Percentiles rank a stretch among this genome's conserved stretches.
Evolutionary conservation across 2,329 filamentous ascomycete genomes (phyloP).

Genomic region (Penicillium sp.): DNA sequence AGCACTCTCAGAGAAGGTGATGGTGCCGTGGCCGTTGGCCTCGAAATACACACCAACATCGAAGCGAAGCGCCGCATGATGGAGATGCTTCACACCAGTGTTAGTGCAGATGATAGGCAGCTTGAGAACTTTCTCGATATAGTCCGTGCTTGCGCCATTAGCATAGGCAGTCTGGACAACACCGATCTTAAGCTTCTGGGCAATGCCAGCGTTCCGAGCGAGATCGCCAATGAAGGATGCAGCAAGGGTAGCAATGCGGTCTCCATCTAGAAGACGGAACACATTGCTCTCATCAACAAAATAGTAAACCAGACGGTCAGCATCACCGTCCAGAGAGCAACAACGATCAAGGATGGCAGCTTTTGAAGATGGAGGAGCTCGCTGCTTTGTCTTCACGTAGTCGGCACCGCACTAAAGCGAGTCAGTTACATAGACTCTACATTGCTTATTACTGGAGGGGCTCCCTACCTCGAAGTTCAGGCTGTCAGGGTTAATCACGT

Average conservation of each 20-base stretch:
- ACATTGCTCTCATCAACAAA: constrained; percentile 74
- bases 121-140: constrained; percentile 79
- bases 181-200: constrained; percentile 77
- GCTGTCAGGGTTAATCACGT: constrained; percentile 80
- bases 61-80: constrained; percentile 91
- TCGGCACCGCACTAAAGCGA: constrained; percentile 74
- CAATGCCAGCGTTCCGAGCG: constrained; percentile 69
- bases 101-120: constrained; percentile 89
- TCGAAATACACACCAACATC: constrained; percentile 98
- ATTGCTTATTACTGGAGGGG: constrained; percentile 5
- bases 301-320: constrained; percentile 93
- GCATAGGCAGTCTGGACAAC: constrained; percentile 97
- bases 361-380: constrained; percentile 76
- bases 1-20: constrained; percentile 84
- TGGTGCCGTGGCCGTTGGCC: constrained; percentile 94
- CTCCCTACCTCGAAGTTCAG: constrained; percentile 82
- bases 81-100: constrained; percentile 94
- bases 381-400: constrained; percentile 94
- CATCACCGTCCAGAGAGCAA: constrained; percentile 91
- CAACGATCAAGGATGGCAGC: constrained; percentile 69
- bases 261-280: constrained; percentile 91
- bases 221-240: constrained; percentile 92
- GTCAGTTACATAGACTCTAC: constrained; percentile 13
- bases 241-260: constrained; percentile 90
- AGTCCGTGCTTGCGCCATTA: constrained; percentile 89